phyloP scores from a whole-genome alignment of 2,329 filamentous ascomycete species.

The Colletotrichum destructivum region DNA sequence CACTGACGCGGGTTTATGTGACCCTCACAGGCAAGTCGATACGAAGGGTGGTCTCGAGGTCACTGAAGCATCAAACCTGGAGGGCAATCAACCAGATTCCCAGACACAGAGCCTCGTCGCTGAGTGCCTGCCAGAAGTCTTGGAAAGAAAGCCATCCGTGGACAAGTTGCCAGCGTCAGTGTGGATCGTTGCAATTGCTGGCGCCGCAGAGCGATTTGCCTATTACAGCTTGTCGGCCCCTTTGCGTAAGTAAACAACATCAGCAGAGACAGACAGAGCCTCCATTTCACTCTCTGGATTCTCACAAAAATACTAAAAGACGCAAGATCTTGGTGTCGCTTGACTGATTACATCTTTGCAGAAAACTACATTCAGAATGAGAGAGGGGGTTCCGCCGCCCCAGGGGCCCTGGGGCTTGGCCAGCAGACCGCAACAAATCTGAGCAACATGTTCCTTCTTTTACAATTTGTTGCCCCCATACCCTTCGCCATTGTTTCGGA shows the following conservation, averaged over 20 bases:
- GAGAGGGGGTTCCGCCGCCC: constrained; percentile 50
- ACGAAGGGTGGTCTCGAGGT: too few relatives aligned
- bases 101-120: too few relatives aligned
- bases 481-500: constrained; percentile 72
- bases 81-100: too few relatives aligned
- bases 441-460: constrained; percentile 63
- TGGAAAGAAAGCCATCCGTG: too few relatives aligned
- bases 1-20: too few relatives aligned
- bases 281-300: too few relatives aligned
- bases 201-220: constrained; percentile 33
- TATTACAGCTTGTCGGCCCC: constrained; percentile 34
- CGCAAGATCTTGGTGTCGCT: neutral
- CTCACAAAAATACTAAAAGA: neutral
- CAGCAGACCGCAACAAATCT: constrained; percentile 64
- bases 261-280: too few relatives aligned
- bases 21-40: too few relatives aligned
- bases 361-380: constrained; percentile 61
- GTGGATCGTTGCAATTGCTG: constrained; percentile 23
- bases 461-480: constrained; percentile 68
- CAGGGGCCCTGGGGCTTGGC: constrained; percentile 65
- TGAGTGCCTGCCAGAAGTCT: too few relatives aligned
- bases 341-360: constrained; percentile 32
- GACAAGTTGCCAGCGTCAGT: neutral
- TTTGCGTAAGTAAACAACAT: constrained; percentile 18
- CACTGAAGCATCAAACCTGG: too few relatives aligned